These are phyloP conservation scores for Pichia membranifaciens DNA, from an alignment of 805 yeast species.

Conservation along the genomic window DNA sequence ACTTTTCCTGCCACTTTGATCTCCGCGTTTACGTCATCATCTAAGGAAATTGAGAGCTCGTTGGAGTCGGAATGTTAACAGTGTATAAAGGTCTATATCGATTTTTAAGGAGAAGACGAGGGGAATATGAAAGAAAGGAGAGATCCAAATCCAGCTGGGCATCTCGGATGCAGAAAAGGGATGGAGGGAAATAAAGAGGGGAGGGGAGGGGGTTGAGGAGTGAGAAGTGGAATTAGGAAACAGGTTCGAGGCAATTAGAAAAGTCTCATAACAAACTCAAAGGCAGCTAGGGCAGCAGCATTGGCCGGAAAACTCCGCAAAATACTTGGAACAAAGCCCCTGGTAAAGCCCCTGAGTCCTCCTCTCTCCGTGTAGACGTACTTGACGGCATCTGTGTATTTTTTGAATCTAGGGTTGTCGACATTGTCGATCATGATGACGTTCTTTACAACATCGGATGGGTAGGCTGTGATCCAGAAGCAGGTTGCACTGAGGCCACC, in stretches of 20 bases:
- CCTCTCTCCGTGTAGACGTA: conserved; percentile 63
- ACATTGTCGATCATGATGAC: conserved; percentile 77
- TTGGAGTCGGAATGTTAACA: too few relatives aligned
- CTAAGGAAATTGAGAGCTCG: too few relatives aligned
- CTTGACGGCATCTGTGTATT: conserved; percentile 66
- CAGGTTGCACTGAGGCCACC: conserved; percentile 85
- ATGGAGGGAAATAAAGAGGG: too few relatives aligned
- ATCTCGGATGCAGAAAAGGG: too few relatives aligned
- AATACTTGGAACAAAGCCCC: conserved; percentile 77
- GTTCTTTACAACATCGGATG: conserved; percentile 84
- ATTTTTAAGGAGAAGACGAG: too few relatives aligned
- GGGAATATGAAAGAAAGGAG: too few relatives aligned
- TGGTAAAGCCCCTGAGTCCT: conserved; percentile 58
- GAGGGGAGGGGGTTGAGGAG: too few relatives aligned
- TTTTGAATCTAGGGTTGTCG: conserved; percentile 60
- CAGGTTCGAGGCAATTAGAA: too few relatives aligned
- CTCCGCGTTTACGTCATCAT: not conserved
- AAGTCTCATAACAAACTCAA: conserved; percentile 72
- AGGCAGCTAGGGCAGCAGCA: conserved; percentile 88
- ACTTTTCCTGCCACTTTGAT: too few relatives aligned
- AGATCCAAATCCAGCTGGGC: too few relatives aligned
- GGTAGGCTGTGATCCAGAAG: conserved; percentile 87
- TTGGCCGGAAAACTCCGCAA: conserved; percentile 87
- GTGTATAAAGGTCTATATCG: not conserved
- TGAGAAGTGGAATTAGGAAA: too few relatives aligned